phyloP scores from a whole-genome alignment of 192 early-diverging fungal genomes.

The Coemansia reversa region DNA sequence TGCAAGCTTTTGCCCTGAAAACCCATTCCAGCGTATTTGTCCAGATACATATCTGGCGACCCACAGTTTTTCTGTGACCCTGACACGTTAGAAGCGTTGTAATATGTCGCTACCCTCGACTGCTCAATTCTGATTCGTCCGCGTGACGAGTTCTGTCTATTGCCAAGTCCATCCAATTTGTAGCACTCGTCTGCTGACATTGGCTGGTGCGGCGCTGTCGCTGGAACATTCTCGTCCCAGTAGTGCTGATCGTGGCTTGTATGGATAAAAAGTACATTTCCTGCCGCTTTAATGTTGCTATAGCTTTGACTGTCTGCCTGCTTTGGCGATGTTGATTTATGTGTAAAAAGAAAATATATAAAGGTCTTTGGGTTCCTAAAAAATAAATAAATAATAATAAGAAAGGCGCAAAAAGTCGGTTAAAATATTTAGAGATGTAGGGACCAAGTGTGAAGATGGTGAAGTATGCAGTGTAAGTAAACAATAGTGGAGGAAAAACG shows the following conservation, averaged over 20 bases:
- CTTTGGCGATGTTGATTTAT: neutral
- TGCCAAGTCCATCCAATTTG: neutral
- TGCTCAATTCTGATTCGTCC: neutral
- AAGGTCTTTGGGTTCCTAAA: neutral
- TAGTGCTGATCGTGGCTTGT: slow-evolving; percentile 14
- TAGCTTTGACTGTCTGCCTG: slow-evolving; percentile 12
- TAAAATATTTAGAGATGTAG: too few relatives aligned
- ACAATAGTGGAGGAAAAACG: too few relatives aligned
- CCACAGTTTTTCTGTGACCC: slow-evolving; percentile 2
- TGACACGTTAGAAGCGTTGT: neutral
- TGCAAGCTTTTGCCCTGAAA: neutral
- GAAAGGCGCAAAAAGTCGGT: neutral
- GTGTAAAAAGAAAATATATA: neutral
- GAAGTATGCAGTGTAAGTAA: neutral
- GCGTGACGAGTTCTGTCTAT: neutral
- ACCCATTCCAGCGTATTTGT: neutral
- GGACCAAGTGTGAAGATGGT: too few relatives aligned
- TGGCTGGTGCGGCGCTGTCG: slow-evolving; percentile 8
- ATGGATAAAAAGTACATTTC: slow-evolving; percentile 22
- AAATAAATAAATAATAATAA: slow-evolving; percentile 7
- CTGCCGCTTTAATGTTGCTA: neutral
- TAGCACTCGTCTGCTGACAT: slow-evolving; percentile 2
- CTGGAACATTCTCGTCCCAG: neutral
- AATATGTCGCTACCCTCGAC: slow-evolving; percentile 1
- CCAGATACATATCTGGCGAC: slow-evolving; percentile 3